Evolutionary conservation across 495 filamentous ascomycete species (phyloP).

Genomic region (Aspergillus leporis): DNA sequence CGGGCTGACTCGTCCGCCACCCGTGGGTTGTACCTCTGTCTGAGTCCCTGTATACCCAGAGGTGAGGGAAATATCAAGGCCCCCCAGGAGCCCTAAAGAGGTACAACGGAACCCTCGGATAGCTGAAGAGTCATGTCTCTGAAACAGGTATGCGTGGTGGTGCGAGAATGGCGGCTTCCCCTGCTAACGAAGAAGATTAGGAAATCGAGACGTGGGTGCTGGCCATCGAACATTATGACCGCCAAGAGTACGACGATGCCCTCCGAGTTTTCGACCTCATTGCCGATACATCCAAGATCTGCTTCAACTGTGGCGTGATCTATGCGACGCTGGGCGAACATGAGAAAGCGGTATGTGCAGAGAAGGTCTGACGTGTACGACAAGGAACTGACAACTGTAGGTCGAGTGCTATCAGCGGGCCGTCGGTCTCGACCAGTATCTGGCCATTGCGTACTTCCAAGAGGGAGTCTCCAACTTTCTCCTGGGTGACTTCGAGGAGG

Average conservation of each 20-base stretch:
- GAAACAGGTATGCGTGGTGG: conserved; percentile 62
- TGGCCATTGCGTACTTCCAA: conserved; percentile 98
- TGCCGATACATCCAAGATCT: conserved; percentile 94
- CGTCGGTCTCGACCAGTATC: conserved; percentile 84
- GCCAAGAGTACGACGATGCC: conserved; percentile 90
- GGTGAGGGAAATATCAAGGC: not conserved
- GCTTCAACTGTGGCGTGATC: conserved; percentile 98
- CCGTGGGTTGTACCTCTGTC: conserved; percentile 1
- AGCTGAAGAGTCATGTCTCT: conserved; percentile 56
- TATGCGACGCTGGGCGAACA: conserved; percentile 97
- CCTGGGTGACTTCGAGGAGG: conserved; percentile 95
- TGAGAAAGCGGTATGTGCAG: conserved; percentile 80
- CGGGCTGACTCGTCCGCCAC: conserved; percentile 1
- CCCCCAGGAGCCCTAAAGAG: not conserved
- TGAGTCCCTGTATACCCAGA: not conserved
- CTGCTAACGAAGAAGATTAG: conserved; percentile 48
- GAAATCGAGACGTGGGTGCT: conserved; percentile 99
- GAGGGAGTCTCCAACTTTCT: conserved; percentile 98
- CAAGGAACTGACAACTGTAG: conserved; percentile 43
- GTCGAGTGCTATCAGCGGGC: conserved; percentile 94
- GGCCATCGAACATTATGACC: conserved; percentile 89
- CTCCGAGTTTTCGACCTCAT: conserved; percentile 81
- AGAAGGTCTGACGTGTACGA: conserved; percentile 1
- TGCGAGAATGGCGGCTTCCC: not conserved
- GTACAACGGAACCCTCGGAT: not conserved